These are phyloP conservation scores for Amanita rimosa DNA, from an alignment of 768 basidiomycete genomes.

Conservation along the genomic window DNA sequence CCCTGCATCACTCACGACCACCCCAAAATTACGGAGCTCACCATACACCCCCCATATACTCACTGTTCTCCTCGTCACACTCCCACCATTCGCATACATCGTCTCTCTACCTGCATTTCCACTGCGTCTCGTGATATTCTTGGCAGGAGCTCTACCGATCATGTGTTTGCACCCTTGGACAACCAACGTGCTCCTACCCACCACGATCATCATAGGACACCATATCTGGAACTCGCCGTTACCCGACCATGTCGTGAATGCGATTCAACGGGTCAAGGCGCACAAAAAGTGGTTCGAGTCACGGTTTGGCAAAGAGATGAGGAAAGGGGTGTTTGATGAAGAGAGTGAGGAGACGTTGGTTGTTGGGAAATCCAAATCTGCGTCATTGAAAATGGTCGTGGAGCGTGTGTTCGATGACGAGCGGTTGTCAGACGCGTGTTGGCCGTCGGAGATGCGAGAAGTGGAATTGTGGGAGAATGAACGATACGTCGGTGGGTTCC, in stretches of 20 bases:
- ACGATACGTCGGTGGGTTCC: constrained; percentile 22
- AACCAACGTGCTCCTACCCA: not conserved
- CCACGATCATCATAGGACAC: not conserved
- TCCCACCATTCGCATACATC: constrained; percentile 38
- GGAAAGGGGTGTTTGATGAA: not conserved
- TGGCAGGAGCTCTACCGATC: constrained; percentile 39
- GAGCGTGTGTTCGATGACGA: constrained; percentile 53
- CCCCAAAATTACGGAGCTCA: constrained; percentile 17
- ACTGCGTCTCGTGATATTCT: constrained; percentile 32
- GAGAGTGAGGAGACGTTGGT: not conserved
- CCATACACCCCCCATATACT: constrained; percentile 46
- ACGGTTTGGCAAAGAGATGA: not conserved
- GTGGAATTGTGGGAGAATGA: constrained; percentile 82
- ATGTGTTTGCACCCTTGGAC: constrained; percentile 9
- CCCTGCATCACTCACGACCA: not conserved
- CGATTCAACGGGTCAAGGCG: not conserved
- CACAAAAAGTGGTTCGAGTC: not conserved
- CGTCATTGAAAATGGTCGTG: constrained; percentile 15
- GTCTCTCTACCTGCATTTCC: constrained; percentile 37
- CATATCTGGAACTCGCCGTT: not conserved
- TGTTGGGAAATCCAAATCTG: not conserved
- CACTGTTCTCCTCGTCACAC: constrained; percentile 31
- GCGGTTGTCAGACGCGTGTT: constrained; percentile 47
- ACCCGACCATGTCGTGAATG: not conserved
- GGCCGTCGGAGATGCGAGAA: constrained; percentile 51